These are phyloP conservation scores for Aspergillus sergii DNA, from an alignment of 2,329 filamentous ascomycete genomes.

Conservation along the genomic window DNA sequence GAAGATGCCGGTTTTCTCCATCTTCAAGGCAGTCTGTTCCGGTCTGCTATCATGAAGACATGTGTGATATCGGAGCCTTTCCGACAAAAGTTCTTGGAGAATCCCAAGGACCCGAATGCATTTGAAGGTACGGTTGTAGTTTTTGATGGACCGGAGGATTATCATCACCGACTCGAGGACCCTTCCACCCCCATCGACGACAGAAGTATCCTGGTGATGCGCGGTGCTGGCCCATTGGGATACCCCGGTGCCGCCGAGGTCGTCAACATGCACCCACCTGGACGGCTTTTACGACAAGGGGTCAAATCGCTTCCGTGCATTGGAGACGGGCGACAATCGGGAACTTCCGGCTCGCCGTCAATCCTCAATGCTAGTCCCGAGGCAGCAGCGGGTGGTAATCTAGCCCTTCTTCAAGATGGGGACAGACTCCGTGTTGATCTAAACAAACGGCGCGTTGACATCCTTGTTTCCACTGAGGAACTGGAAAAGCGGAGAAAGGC, in stretches of 20 bases:
- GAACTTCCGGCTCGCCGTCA: constrained; percentile 58
- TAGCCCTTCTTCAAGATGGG: constrained; percentile 54
- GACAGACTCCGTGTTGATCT: constrained; percentile 56
- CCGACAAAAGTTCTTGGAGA: constrained; percentile 47
- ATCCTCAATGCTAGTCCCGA: constrained; percentile 61
- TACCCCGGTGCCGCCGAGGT: constrained; percentile 57
- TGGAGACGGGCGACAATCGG: constrained; percentile 58
- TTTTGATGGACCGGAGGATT: constrained; percentile 57
- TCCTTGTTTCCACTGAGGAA: constrained; percentile 49
- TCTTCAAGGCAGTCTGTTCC: constrained; percentile 51
- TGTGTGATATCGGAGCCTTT: constrained; percentile 54
- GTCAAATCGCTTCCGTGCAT: constrained; percentile 54
- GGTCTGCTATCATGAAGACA: constrained; percentile 58
- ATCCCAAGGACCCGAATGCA: constrained; percentile 51
- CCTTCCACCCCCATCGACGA: constrained; percentile 43
- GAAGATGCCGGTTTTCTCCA: constrained; percentile 56
- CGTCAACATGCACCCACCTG: constrained; percentile 56
- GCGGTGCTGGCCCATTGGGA: constrained; percentile 52
- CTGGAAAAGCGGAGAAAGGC: constrained; percentile 42
- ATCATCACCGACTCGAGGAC: constrained; percentile 47
- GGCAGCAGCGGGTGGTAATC: constrained; percentile 57
- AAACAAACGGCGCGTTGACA: constrained; percentile 51
- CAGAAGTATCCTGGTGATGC: constrained; percentile 52
- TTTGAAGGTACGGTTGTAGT: constrained; percentile 53
- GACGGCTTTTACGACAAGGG: constrained; percentile 48